Evolutionary conservation across 1,284 basidiomycete species (phyloP).

Genomic region (Phlebopus sp.): DNA sequence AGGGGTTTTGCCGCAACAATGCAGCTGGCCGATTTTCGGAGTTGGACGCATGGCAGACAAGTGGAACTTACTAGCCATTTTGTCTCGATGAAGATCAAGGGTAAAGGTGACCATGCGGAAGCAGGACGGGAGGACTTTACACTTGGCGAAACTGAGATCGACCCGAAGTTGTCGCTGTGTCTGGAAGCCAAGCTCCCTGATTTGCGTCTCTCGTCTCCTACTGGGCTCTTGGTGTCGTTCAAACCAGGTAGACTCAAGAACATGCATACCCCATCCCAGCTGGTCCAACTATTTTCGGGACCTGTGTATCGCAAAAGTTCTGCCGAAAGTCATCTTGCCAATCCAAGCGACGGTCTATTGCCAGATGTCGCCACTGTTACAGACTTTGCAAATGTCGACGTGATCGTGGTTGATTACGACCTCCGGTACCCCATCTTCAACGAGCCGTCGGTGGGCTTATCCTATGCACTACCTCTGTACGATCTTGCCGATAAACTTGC

Average conservation of each 20-base stretch:
- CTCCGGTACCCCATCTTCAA: slow-evolving; percentile 41
- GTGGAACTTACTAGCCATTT: slow-evolving; percentile 6
- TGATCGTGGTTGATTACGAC: slow-evolving; percentile 47
- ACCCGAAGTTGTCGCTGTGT: slow-evolving; percentile 28
- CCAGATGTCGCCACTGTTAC: slow-evolving; percentile 9
- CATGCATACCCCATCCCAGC: not conserved
- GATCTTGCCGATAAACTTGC: slow-evolving; percentile 37
- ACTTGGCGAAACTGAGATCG: slow-evolving; percentile 4
- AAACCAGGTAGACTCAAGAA: not conserved
- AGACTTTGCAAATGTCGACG: slow-evolving; percentile 24
- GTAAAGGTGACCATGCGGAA: not conserved
- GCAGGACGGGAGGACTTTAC: slow-evolving; percentile 6
- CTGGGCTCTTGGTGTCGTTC: slow-evolving; percentile 15
- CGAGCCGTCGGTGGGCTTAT: slow-evolving; percentile 16
- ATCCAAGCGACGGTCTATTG: slow-evolving; percentile 15
- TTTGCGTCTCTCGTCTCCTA: slow-evolving; percentile 19
- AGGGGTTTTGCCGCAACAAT: slow-evolving; percentile 1
- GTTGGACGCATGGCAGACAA: slow-evolving; percentile 15
- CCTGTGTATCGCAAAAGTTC: not conserved
- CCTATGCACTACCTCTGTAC: slow-evolving; percentile 40
- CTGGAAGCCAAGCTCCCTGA: slow-evolving; percentile 27
- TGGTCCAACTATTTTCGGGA: slow-evolving; percentile 17
- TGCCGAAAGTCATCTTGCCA: not conserved
- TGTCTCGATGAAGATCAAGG: slow-evolving; percentile 13
- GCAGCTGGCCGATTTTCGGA: slow-evolving; percentile 14